A percentile compares a stretch with the other conserved stretches of the same genome.
Evolutionary conservation across 2,329 filamentous ascomycete species (phyloP).

Genomic region (Monilinia fructicola): DNA sequence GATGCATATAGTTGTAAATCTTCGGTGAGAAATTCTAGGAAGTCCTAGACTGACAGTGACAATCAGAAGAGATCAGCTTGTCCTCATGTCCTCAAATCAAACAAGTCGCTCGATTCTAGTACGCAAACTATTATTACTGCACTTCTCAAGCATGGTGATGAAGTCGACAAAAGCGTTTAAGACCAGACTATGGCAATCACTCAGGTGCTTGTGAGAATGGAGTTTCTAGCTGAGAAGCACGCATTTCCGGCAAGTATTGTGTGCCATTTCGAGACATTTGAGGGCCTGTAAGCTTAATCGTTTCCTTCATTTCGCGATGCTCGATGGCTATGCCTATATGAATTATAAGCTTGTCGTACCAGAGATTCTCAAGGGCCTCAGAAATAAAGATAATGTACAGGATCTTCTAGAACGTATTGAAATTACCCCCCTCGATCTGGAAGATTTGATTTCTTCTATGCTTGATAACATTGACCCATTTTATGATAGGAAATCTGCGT

Average conservation of each 20-base stretch:
- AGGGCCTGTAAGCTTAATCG: not conserved
- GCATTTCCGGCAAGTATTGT: not conserved
- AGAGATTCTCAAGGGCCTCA: conserved; percentile 22
- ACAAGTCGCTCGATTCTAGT: not conserved
- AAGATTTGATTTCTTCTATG: conserved; percentile 31
- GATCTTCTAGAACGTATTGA: conserved; percentile 30
- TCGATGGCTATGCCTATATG: not conserved
- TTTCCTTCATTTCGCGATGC: not conserved
- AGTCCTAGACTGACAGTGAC: not conserved
- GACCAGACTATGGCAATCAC: conserved; percentile 8
- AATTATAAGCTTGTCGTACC: conserved; percentile 16
- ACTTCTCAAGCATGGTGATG: not conserved
- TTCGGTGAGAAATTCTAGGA: not conserved
- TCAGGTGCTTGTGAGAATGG: conserved; percentile 3
- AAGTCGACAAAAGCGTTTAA: not conserved
- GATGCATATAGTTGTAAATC: conserved; percentile 7
- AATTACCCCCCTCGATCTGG: conserved; percentile 30
- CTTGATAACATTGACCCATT: conserved; percentile 28
- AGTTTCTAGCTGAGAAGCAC: conserved; percentile 5
- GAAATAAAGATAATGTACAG: conserved; percentile 27
- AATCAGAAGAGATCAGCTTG: not conserved
- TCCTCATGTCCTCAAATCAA: not conserved
- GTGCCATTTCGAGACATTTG: not conserved
- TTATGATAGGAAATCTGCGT: conserved; percentile 20
- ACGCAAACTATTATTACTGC: conserved; percentile 4